These are phyloP conservation scores for Mycena leptocephala DNA, from an alignment of 768 basidiomycete species.

Conservation along the genomic window DNA sequence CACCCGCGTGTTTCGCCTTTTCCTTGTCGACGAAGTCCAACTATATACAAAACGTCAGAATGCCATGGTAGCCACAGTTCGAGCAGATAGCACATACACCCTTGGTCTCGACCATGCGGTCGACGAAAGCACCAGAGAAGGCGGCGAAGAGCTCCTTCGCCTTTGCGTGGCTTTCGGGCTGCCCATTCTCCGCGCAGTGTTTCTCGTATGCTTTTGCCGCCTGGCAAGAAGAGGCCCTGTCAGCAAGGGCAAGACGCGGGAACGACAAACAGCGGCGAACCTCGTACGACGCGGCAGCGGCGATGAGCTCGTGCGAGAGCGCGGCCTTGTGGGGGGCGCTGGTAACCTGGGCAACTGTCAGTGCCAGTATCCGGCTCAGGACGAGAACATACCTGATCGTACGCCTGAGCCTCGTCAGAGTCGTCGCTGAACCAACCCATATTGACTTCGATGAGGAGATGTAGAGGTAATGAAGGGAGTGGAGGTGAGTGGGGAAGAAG, in stretches of 20 bases:
- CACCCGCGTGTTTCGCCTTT: too few species aligned
- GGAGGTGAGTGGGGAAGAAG: too few species aligned
- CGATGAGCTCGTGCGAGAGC: constrained; percentile 77
- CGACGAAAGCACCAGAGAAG: constrained; percentile 65
- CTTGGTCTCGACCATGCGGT: constrained; percentile 22
- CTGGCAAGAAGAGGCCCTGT: constrained; percentile 52
- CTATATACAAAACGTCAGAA: too few species aligned
- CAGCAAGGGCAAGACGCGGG: neutral
- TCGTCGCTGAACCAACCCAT: constrained; percentile 26
- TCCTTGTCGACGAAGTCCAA: too few species aligned
- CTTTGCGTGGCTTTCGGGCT: constrained; percentile 63
- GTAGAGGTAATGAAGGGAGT: neutral
- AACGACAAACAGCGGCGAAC: constrained; percentile 43
- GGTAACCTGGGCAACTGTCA: too few species aligned
- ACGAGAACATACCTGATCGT: neutral
- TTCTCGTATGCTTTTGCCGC: constrained; percentile 77
- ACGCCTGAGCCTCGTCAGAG: constrained; percentile 1
- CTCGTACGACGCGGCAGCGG: constrained; percentile 77
- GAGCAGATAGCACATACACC: neutral
- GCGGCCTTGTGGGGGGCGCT: constrained; percentile 70
- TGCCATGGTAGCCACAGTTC: too few species aligned
- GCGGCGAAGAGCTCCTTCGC: constrained; percentile 76
- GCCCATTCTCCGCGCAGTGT: constrained; percentile 65
- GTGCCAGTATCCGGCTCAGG: too few species aligned
- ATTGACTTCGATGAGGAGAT: neutral